Conservation (phyloP, 495 filamentous ascomycete genomes). For the Cladorrhinum samala region DNA sequence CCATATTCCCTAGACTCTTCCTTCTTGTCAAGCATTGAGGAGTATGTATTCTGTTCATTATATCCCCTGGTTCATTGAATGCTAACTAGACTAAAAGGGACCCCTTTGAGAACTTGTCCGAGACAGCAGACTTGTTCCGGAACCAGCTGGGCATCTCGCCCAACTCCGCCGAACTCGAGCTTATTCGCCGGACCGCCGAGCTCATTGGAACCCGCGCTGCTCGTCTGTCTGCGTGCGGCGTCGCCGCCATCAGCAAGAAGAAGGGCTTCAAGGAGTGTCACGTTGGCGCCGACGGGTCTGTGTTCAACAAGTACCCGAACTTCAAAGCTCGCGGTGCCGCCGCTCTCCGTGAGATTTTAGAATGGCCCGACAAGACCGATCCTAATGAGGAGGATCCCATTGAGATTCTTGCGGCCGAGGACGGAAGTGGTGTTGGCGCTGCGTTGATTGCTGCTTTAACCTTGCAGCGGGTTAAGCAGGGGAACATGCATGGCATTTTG, state of each 20-base stretch:
- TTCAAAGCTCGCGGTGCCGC: conserved; percentile 87
- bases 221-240: conserved; percentile 86
- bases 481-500: conserved; percentile 71
- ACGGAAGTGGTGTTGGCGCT: conserved; percentile 93
- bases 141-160: conserved; percentile 61
- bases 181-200: conserved; percentile 81
- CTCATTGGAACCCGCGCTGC: conserved; percentile 92
- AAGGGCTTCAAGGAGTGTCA: conserved; percentile 83
- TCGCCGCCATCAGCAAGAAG: conserved; percentile 93
- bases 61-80: background rate
- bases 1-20: conserved; percentile 85
- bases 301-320: conserved; percentile 98
- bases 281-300: conserved; percentile 90
- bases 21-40: conserved; percentile 92
- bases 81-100: conserved; percentile 48
- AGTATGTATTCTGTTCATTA: conserved; percentile 40
- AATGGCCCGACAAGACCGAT: conserved; percentile 66
- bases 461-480: conserved; percentile 72
- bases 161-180: conserved; percentile 70
- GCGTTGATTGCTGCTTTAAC: conserved; percentile 92
- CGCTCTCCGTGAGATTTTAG: conserved; percentile 87
- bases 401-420: conserved; percentile 79
- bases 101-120: conserved; percentile 86
- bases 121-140: conserved; percentile 75
- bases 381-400: conserved; percentile 71